phyloP scores from a whole-genome alignment of 257 asterid genomes.

The Penstemon newberryi region DNA sequence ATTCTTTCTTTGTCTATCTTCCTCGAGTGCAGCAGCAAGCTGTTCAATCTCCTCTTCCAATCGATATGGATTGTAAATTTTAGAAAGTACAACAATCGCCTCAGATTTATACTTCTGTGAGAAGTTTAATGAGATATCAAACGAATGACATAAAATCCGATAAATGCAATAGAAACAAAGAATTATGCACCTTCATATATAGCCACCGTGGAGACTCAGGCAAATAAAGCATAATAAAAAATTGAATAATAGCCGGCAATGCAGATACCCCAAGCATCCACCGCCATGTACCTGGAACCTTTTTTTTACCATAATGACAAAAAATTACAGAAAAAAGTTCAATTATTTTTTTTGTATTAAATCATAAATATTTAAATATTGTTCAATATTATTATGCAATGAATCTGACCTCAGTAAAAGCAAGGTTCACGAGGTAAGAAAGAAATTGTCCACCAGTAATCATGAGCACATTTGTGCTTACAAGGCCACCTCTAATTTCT shows the following conservation, averaged over 20 bases:
- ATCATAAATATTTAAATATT: conserved; percentile 4
- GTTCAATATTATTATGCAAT: neutral
- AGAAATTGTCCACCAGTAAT: conserved; percentile 96
- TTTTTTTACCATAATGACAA: conserved; percentile 28
- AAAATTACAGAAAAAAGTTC: conserved; percentile 15
- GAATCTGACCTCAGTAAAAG: conserved; percentile 83
- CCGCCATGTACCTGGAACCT: conserved; percentile 98
- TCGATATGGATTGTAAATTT: conserved; percentile 77
- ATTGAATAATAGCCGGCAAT: conserved; percentile 78
- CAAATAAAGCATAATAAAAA: conserved; percentile 74
- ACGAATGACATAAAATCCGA: conserved; percentile 3
- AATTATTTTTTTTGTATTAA: neutral
- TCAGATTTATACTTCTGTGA: conserved; percentile 75
- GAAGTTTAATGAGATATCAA: conserved; percentile 8
- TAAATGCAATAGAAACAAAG: conserved; percentile 22
- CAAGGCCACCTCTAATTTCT: conserved; percentile 94
- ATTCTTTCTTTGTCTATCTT: conserved; percentile 58
- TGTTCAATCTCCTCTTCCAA: conserved; percentile 83
- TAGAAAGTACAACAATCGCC: conserved; percentile 84
- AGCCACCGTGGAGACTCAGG: conserved; percentile 99
- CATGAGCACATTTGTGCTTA: conserved; percentile 95
- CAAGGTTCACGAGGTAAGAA: conserved; percentile 95
- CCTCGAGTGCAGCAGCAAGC: conserved; percentile 74
- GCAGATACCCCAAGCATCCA: conserved; percentile 98
- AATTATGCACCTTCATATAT: conserved; percentile 61